Evolutionary conservation across 495 filamentous ascomycete species (phyloP).

Genomic region (Aspergillus campestris): DNA sequence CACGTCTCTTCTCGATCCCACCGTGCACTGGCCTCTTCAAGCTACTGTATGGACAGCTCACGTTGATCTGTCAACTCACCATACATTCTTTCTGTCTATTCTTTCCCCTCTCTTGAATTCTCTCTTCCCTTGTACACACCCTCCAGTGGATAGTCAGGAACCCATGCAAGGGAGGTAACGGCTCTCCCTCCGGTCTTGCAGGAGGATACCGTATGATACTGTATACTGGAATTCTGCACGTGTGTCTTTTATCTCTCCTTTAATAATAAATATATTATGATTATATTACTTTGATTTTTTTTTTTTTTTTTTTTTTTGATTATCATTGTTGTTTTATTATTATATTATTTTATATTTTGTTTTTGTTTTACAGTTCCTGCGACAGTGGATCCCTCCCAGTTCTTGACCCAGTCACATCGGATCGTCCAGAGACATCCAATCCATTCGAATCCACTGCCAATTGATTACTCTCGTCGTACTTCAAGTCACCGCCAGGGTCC

Average conservation of each 20-base stretch:
- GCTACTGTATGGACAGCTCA: slow-evolving; percentile 19
- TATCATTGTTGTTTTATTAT: neutral
- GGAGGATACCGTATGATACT: too few species aligned
- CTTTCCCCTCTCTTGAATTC: too few species aligned
- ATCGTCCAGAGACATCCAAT: too few species aligned
- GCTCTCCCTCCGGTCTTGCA: too few species aligned
- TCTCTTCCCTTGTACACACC: too few species aligned
- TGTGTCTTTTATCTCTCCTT: neutral
- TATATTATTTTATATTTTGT: neutral
- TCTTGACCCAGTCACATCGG: too few species aligned
- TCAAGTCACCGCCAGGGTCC: slow-evolving; percentile 4
- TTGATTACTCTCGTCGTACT: too few species aligned
- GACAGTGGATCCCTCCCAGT: neutral
- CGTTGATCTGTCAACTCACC: slow-evolving; percentile 27
- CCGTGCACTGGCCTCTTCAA: slow-evolving; percentile 17
- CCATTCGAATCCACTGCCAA: too few species aligned
- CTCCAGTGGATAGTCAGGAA: neutral
- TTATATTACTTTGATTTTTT: neutral
- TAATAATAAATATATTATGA: neutral
- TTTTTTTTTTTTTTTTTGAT: neutral
- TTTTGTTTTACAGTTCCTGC: neutral
- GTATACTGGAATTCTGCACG: too few species aligned
- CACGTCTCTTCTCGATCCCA: neutral
- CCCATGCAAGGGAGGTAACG: too few species aligned
- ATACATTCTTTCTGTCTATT: too few species aligned